Conservation (phyloP, 352 stramenopile species). For the Phytophthora chlamydospora region DNA sequence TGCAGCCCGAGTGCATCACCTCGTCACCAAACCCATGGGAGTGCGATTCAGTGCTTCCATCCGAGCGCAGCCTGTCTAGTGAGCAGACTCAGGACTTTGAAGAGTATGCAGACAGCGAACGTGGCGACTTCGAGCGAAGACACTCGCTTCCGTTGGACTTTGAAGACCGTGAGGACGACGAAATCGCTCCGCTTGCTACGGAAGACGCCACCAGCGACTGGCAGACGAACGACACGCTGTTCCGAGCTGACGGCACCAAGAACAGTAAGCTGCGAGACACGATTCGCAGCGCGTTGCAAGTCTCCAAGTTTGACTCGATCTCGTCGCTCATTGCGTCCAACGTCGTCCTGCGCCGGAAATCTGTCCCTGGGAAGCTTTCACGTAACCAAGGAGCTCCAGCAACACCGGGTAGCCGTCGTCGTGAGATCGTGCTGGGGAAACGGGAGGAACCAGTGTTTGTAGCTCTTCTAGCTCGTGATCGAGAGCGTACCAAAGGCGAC, state of each 20-base stretch:
- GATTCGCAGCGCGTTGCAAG: slow-evolving; percentile 74
- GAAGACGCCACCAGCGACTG: slow-evolving; percentile 56
- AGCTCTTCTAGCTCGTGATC: slow-evolving; percentile 49
- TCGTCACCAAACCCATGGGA: slow-evolving; percentile 59
- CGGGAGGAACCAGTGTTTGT: slow-evolving; percentile 67
- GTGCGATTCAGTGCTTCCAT: slow-evolving; percentile 63
- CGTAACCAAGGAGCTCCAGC: slow-evolving; percentile 16
- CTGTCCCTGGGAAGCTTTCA: slow-evolving; percentile 23
- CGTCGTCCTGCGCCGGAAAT: slow-evolving; percentile 66
- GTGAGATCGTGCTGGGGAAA: slow-evolving; percentile 72
- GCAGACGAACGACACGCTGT: slow-evolving; percentile 81
- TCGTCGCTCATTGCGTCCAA: slow-evolving; percentile 86
- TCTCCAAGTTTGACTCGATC: slow-evolving; percentile 92
- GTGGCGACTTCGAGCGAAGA: slow-evolving; percentile 19
- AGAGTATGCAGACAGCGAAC: slow-evolving; percentile 15
- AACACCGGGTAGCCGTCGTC: slow-evolving; percentile 17
- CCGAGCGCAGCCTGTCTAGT: slow-evolving; percentile 54
- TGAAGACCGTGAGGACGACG: slow-evolving; percentile 25
- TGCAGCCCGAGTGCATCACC: slow-evolving; percentile 37
- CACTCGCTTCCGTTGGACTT: slow-evolving; percentile 14
- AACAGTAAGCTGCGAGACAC: slow-evolving; percentile 89
- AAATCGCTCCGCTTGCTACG: slow-evolving; percentile 6
- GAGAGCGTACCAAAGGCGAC: slow-evolving; percentile 9
- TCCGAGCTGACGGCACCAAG: slow-evolving; percentile 85
- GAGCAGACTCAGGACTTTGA: slow-evolving; percentile 38